Evolutionary conservation across 2,329 filamentous ascomycete genomes (phyloP), one percentile per base, ranked within the genome.

Genomic region (Diaporthe caulivora): DNA sequence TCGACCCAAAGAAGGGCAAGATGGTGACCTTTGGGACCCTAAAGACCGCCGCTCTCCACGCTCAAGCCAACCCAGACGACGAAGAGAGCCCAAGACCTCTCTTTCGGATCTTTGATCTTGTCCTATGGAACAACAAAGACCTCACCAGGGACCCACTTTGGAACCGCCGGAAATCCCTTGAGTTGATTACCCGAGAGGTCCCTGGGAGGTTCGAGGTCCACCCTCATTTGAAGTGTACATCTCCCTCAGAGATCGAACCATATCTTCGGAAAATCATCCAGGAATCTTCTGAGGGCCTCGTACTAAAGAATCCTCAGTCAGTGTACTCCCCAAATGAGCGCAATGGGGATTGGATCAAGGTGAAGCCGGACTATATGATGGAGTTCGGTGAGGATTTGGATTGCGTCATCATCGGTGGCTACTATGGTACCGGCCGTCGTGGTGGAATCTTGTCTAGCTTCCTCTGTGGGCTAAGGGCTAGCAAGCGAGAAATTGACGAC

Each of bases 311-410:
- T 76, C 97, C 97, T 10, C 89, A 93, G 7, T 97, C 95, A 0
- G 89, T 91, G 79, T 99, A 99, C 81, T 89, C 91, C 9, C 87
- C 98, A 13, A 98, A 97, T 79, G 94, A 94, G 77, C 93, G 97
- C 62, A 97, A 97, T 78, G 94, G 97, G 78, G 94, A 98, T 82
- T 99, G 97, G 97, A 93, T 98, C 84, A 99, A 99, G 81, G 95
- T 99, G 11, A 99, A 99, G 79, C 97, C 97, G 1, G 97, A 99
- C 76, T 99, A 99, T 82, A 98, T 98, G 95, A 92, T 92, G 2
- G 96, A 98, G 76, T 98, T 97, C 81, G 97, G 97, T 75, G 96
- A 98, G 83, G 94, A 93, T 0, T 90, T 99, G 4, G 97, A 99
- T 80, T 95, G 95, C 77, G 85, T 98, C 18, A 87, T 99, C 21